Percentiles rank a stretch among this genome's conserved stretches.
phyloP scores from a whole-genome alignment of 192 early-diverging fungal species.

The Backusella circina region DNA sequence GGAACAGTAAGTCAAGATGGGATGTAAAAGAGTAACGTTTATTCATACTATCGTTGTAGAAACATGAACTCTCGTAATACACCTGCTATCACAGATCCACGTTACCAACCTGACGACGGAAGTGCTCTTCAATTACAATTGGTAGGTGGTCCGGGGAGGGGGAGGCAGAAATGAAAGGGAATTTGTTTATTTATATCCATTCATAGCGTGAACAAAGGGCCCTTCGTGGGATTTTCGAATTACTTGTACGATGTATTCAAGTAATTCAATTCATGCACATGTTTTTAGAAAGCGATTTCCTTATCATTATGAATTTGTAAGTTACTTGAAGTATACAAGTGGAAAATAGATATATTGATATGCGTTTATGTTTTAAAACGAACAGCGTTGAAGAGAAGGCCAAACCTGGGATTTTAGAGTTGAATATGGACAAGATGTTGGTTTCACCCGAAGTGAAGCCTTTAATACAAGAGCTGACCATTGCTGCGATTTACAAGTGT shows the following conservation, averaged over 20 bases:
- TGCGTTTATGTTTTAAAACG: not conserved
- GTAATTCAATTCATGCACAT: slow-evolving; percentile 16
- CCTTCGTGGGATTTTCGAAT: slow-evolving; percentile 17
- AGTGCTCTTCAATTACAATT: slow-evolving; percentile 2
- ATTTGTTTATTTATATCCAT: no score
- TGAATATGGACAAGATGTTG: slow-evolving; percentile 25
- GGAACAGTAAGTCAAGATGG: slow-evolving; percentile 10
- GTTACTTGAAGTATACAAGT: not conserved
- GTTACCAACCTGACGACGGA: slow-evolving; percentile 17
- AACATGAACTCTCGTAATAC: slow-evolving; percentile 1
- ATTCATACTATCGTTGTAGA: not conserved
- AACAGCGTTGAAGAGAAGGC: not conserved
- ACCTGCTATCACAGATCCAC: slow-evolving; percentile 7
- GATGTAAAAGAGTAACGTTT: not conserved
- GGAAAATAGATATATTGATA: no score
- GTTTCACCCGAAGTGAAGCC: slow-evolving; percentile 5
- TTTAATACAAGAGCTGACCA: slow-evolving; percentile 20
- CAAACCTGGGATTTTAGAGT: not conserved
- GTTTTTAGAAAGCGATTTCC: slow-evolving; percentile 7
- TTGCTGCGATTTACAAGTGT: slow-evolving; percentile 14
- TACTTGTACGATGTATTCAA: slow-evolving; percentile 21
- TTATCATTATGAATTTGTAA: slow-evolving; percentile 5
- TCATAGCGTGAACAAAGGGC: slow-evolving; percentile 24
- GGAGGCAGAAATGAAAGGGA: no score
- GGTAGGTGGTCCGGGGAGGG: not conserved